These are phyloP conservation scores for Boletus tylopilopsis DNA, from an alignment of 768 basidiomycete genomes.

Conservation along the genomic window DNA sequence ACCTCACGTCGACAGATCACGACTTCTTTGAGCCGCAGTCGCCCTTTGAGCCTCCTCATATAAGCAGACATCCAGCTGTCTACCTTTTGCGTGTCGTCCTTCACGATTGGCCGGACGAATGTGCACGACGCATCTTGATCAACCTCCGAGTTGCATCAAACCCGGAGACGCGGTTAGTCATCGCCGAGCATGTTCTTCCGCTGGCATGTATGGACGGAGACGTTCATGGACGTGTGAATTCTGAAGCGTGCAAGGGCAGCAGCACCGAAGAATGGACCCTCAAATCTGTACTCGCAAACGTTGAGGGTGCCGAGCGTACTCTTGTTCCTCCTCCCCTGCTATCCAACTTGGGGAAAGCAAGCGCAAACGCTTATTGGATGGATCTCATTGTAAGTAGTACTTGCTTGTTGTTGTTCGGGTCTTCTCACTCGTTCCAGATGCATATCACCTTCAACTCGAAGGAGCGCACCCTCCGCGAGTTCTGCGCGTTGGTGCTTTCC, in stretches of 20 bases:
- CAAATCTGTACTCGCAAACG: slow-evolving; percentile 31
- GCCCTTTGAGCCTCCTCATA: slow-evolving; percentile 26
- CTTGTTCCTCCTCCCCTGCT: slow-evolving; percentile 62
- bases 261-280: slow-evolving; percentile 26
- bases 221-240: slow-evolving; percentile 3
- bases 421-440: slow-evolving; percentile 45
- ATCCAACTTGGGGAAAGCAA: slow-evolving; percentile 71
- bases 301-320: slow-evolving; percentile 50
- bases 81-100: slow-evolving; percentile 69
- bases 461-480: slow-evolving; percentile 66
- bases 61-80: slow-evolving; percentile 47
- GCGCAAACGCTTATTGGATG: slow-evolving; percentile 62
- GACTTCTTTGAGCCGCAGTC: slow-evolving; percentile 73
- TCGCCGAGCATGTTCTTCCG: slow-evolving; percentile 71
- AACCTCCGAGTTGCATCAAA: slow-evolving; percentile 39
- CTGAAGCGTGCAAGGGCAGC: slow-evolving; percentile 4
- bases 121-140: slow-evolving; percentile 43
- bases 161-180: slow-evolving; percentile 52
- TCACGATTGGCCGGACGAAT: slow-evolving; percentile 76
- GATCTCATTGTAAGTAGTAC: slow-evolving; percentile 54
- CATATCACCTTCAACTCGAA: slow-evolving; percentile 64
- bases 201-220: slow-evolving; percentile 59
- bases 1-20: slow-evolving; percentile 54
- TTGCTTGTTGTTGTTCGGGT: neutral
- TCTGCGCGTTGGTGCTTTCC: slow-evolving; percentile 47